Base-by-base conservation (phyloP, 805 yeast genomes). In the Myxozyma neotropica region DNA sequence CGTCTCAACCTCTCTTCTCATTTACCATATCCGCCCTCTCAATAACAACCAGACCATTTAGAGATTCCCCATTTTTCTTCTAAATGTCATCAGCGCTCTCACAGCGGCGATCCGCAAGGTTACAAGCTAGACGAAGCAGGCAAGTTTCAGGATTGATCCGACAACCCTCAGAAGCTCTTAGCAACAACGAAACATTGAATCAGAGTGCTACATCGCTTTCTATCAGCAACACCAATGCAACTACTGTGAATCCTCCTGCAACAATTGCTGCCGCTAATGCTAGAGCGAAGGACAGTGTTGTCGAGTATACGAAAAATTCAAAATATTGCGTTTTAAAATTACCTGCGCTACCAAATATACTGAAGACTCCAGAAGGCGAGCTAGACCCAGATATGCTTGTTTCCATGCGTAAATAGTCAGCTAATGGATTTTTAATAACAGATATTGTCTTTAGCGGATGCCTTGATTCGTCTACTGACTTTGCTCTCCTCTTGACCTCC, bases 251-350 rank as follows among this genome's bases (percentile, higher is more conserved):
- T 21, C 5, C 26, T 27, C 36, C 53, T 2, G 29, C 21, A 3
- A 38, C 19, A n/a, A 7, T 15, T 48, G n/a, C 53, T 3, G 36
- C 38, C 26, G 23, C 26, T 15, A 57, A 54, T 24, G 17, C 6
- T 4, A 44, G 55, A 13, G 38, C 50, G 10, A 15, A 55, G 15
- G 67, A 66, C 17, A 70, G 71, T 4, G 70, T 74, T 6, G 65
- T 72, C 10, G 89, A 85, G 68, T 75, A 85, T 63, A 83, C 89
- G 5, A 79, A 81, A 64, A 85, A 80, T 66, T 77, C 80, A 49
- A 77, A 82, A 57, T 87, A 84, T 69, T 79, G 82, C 55, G 85
- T 86, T 15, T 76, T 81, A 1, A 78, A 78, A 66, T 75, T 85
- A 15, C 83, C 85, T 3, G 84, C 86, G 0, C 68, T 76, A 1